Conservation (phyloP, 352 stramenopile species). For the Phytopythium chamaehyphon region DNA sequence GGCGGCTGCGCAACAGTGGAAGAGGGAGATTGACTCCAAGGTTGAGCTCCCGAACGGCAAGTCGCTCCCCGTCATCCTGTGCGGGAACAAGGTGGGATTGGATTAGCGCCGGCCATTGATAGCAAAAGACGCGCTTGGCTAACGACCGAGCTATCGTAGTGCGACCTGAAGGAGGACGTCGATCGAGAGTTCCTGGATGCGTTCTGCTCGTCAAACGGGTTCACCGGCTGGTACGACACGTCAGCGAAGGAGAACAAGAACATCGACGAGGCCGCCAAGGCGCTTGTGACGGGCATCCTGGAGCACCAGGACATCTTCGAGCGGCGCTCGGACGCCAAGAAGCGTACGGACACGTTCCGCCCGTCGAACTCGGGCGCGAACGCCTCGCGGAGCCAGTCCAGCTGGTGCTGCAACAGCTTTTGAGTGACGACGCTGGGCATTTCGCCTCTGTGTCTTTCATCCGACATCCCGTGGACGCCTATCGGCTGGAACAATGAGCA, state of each 20-base stretch:
- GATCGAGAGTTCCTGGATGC: constrained; percentile 77
- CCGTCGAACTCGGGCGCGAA: constrained; percentile 47
- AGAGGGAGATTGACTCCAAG: constrained; percentile 93
- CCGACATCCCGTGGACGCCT: too few species aligned
- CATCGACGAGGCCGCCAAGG: constrained; percentile 86
- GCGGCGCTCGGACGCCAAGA: constrained; percentile 68
- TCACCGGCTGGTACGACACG: constrained; percentile 91
- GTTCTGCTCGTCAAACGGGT: constrained; percentile 89
- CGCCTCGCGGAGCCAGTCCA: constrained; percentile 32
- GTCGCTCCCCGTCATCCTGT: constrained; percentile 87
- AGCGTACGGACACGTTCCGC: constrained; percentile 73
- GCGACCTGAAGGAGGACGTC: constrained; percentile 79
- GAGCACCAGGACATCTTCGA: constrained; percentile 87
- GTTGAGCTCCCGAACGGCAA: constrained; percentile 90
- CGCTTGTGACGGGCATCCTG: constrained; percentile 74
- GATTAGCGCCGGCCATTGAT: too few species aligned
- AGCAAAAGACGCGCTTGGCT: too few species aligned
- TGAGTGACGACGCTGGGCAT: constrained; percentile 31
- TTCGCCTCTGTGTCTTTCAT: too few species aligned
- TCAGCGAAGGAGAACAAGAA: constrained; percentile 92
- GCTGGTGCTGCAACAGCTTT: constrained; percentile 88
- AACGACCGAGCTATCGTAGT: constrained; percentile 27
- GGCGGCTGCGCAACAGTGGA: constrained; percentile 63
- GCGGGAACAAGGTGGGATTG: constrained; percentile 86
- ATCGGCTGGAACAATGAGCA: too few species aligned